Base-by-base conservation (phyloP, 75 land plant species). In the Larix kaempferi region DNA sequence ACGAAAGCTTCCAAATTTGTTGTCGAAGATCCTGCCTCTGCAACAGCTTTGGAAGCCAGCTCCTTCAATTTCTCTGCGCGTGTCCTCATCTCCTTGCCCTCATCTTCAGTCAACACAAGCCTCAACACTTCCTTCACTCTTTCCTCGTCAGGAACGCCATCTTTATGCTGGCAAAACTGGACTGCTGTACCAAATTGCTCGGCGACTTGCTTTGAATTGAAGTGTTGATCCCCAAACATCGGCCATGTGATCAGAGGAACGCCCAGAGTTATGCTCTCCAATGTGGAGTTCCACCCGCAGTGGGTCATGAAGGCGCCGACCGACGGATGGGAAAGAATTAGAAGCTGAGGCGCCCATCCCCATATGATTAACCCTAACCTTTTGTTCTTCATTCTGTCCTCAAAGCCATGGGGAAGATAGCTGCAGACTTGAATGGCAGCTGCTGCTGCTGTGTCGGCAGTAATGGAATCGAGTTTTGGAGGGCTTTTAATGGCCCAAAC, bases 11-110 rank as follows among this genome's bases (percentile, higher is more conserved):
- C n/a, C 4, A 90, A 54, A 49, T 90, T 82, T 37, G 59, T 25
- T 52, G 79, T 79, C 5, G 93, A 91, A 29, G 92, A 89, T 2
- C 94, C 94, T 11, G 88, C 90, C 0, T 76, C 80, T 0, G 49
- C 81, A 16, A 81, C 76, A 17, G 92, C 92, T 74, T 49, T 82
- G 77, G 60, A 39, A 61, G 94, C 90, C 66, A 57, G 62, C 35
- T 74, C 57, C 83, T 88, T 84, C 87, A 85, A 84, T 79, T 84
- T 81, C 72, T 63, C 10, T 10, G 87, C 88, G 26, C 78, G 83
- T 55, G 56, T 60, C 79, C 83, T 84, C 75, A 89, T 77, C 82
- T 82, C 82, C 79, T 77, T 84, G 44, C 82, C 86, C 69, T 75
- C 26, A 26, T 63, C 66, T 26, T 63, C 66, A 23, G 13, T 26